Evolutionary conservation across 305 asterid species (phyloP).

Genomic region (Ruellia speciosa): DNA sequence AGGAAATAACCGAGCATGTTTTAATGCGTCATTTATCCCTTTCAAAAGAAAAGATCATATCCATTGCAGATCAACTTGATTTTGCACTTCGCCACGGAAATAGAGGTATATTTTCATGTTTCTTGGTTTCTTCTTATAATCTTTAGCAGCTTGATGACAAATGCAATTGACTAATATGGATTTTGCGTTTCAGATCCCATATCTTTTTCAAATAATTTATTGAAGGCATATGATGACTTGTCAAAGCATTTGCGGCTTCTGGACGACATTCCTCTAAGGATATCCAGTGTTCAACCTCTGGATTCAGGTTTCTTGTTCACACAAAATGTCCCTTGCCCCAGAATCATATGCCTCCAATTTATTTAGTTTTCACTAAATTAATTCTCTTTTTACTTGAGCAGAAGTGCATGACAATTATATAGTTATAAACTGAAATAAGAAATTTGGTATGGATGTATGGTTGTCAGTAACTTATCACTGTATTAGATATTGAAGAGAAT

Average conservation of each 20-base stretch:
- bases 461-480: not conserved
- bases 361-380: not conserved
- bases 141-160: constrained; percentile 2
- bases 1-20: constrained; percentile 69
- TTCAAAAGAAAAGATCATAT: constrained; percentile 47
- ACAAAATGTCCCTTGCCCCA: constrained; percentile 1
- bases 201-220: constrained; percentile 49
- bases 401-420: not conserved
- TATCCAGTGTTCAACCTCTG: constrained; percentile 91
- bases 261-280: constrained; percentile 69
- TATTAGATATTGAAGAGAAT: no score
- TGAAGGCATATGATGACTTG: constrained; percentile 72
- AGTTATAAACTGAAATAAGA: constrained; percentile 1
- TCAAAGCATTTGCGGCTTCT: constrained; percentile 81
- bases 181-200: constrained; percentile 62
- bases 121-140: constrained; percentile 8
- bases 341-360: constrained; percentile 10
- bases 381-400: not conserved
- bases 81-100: constrained; percentile 61
- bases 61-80: constrained; percentile 84
- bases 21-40: constrained; percentile 75
- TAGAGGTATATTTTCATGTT: constrained; percentile 38
- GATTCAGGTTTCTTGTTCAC: constrained; percentile 61
- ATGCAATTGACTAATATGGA: constrained; percentile 13
- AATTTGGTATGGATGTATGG: not conserved